Evolutionary conservation across 225 moss, liverwort and hornwort species (phyloP), one percentile per base, ranked within the genome.

Genomic region (Rhytidiadelphus loreus): DNA sequence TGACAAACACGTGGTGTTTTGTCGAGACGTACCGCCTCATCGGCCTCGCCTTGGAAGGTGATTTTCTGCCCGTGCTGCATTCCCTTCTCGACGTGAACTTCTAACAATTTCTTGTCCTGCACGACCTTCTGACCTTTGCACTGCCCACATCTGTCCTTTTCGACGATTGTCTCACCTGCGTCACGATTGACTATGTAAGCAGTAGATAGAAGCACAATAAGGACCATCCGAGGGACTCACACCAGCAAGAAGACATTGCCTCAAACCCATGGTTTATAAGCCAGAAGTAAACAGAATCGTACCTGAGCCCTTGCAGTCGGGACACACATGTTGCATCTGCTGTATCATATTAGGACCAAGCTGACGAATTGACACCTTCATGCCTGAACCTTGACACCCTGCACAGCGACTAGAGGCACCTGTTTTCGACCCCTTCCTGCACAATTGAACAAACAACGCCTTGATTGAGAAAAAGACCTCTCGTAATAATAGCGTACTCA

Each of bases 281-380:
- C 8, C 29, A 29, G 29, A 58, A 80, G 39, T 28, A 28, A 28
- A 20, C 39, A 73, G 19, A 62, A 39, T 30, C 28, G 17, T 26
- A 95, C 97, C 97, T 86, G 97, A 92, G 77, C 98, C 98, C 65
- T 86, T 89, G 89, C 98, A 98, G 84, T 98, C 98, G 3, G 97
- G 80, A 76, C 98, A 98, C 7, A 97, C 97, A 22, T 97, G 96
- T 86, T 98, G 98, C 98, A 96, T 97, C 91, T 97, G 98, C 83
- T 97, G 97, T 29, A 98, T 97, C 97, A 98, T 98, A 78, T 92
- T 96, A 7, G 98, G 97, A 14, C 98, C 98, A 19, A 98, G 91
- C 87, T 98, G 98, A 0, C 98, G 95, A 60, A 98, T 96, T 24
- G 96, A 95, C 17, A 98, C 95, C 84, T 98, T 98, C 97, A 96